Percentiles rank a stretch among this genome's conserved stretches.
These are phyloP conservation scores for Cephaloascus fragrans DNA, from an alignment of 805 yeast species.

Conservation along the genomic window DNA sequence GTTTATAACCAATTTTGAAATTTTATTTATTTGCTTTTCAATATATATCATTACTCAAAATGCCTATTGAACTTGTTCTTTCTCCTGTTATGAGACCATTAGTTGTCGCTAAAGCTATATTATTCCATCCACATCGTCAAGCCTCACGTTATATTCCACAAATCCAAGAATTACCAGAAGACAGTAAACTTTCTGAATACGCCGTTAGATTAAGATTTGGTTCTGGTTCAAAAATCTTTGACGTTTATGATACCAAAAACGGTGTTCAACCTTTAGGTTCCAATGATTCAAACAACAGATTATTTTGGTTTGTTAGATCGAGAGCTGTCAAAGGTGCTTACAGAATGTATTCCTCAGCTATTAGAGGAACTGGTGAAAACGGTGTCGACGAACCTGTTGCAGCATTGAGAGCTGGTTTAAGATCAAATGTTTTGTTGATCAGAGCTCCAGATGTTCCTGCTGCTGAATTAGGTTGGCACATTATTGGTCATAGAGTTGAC, in stretches of 20 bases:
- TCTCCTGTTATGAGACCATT: conserved; percentile 54
- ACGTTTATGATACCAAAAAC: conserved; percentile 38
- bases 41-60: conserved; percentile 8
- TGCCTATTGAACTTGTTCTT: conserved; percentile 53
- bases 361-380: conserved; percentile 30
- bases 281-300: conserved; percentile 28
- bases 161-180: conserved; percentile 31
- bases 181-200: conserved; percentile 26
- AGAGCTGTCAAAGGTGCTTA: conserved; percentile 61
- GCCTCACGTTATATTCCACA: conserved; percentile 48
- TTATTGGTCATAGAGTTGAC: conserved; percentile 49
- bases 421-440: conserved; percentile 48
- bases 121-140: conserved; percentile 47
- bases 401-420: conserved; percentile 47
- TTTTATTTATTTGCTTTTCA: no score
- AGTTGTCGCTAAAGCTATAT: conserved; percentile 41
- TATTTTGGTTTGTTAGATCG: conserved; percentile 50
- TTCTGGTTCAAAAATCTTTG: conserved; percentile 47
- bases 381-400: conserved; percentile 52
- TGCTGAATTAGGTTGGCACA: conserved; percentile 56
- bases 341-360: conserved; percentile 38
- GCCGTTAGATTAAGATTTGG: conserved; percentile 49
- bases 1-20: neutral
- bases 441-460: conserved; percentile 39
- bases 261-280: conserved; percentile 29